These are phyloP conservation scores for Trichoderma guizhouense DNA, from an alignment of 2,329 filamentous ascomycete species.

Conservation along the genomic window DNA sequence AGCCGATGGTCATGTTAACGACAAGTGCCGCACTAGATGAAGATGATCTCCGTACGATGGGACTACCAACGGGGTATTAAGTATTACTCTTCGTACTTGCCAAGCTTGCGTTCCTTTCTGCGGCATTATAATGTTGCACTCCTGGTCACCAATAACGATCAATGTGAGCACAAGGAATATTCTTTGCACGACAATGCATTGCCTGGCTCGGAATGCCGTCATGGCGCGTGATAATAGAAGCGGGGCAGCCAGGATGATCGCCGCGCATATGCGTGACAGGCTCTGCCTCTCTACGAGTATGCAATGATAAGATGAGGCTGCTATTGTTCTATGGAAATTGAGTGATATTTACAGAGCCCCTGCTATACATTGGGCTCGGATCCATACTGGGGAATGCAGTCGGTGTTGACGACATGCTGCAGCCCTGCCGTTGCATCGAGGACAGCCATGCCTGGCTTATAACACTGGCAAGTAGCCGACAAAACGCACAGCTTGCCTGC, in stretches of 20 bases:
- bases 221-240: conserved; percentile 15
- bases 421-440: neutral
- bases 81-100: neutral
- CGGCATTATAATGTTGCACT: neutral
- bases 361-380: neutral
- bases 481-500: neutral
- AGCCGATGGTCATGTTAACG: neutral
- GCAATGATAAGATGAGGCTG: neutral
- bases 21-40: neutral
- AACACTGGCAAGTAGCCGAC: neutral
- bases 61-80: neutral
- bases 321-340: neutral
- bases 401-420: neutral
- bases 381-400: too few species aligned
- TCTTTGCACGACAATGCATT: neutral
- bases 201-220: conserved; percentile 17
- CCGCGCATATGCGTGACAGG: conserved; percentile 15
- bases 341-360: neutral
- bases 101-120: neutral
- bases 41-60: neutral
- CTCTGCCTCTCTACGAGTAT: neutral
- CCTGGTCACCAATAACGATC: neutral
- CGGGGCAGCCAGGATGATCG: conserved; percentile 6
- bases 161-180: neutral
- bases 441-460: neutral